phyloP scores from a whole-genome alignment of 1,139 yeast species.

The Candida smagusa region DNA sequence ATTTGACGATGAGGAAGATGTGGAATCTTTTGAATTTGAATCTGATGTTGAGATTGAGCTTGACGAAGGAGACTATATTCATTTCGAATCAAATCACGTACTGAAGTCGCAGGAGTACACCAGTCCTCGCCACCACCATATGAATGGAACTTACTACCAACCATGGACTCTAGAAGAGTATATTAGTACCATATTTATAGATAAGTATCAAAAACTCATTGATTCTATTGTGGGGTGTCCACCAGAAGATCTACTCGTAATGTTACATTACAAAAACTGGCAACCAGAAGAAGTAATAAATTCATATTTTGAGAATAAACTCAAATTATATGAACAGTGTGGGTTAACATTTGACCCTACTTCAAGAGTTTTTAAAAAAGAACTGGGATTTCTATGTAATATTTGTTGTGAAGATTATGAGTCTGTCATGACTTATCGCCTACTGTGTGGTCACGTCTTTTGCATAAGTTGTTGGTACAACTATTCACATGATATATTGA shows the following conservation, averaged over 20 bases:
- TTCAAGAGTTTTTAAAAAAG: conserved; percentile 3
- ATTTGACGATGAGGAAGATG: conserved; percentile 9
- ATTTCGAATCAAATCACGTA: neutral
- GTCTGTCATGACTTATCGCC: conserved; percentile 42
- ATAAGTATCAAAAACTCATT: conserved; percentile 15
- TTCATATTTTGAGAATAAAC: conserved; percentile 56
- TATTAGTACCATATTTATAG: conserved; percentile 18
- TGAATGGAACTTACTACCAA: conserved; percentile 12
- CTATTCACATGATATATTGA: conserved; percentile 52
- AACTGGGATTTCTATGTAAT: conserved; percentile 45
- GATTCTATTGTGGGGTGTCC: conserved; percentile 27
- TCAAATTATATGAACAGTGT: conserved; percentile 39
- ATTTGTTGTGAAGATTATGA: conserved; percentile 66
- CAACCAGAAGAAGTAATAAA: conserved; percentile 71
- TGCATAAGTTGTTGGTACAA: conserved; percentile 66
- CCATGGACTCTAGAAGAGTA: conserved; percentile 30
- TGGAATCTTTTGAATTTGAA: conserved; percentile 11
- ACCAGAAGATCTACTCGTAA: conserved; percentile 42
- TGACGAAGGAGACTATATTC: conserved; percentile 7
- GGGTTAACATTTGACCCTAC: conserved; percentile 38
- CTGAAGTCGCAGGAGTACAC: conserved; percentile 1
- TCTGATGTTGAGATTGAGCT: conserved; percentile 7
- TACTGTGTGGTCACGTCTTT: conserved; percentile 67
- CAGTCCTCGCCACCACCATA: conserved; percentile 4
- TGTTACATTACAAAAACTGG: conserved; percentile 69